Evolutionary conservation across 345 rosid genomes (phyloP), one percentile per base, ranked within the genome.

Genomic region (Toxicodendron radicans): DNA sequence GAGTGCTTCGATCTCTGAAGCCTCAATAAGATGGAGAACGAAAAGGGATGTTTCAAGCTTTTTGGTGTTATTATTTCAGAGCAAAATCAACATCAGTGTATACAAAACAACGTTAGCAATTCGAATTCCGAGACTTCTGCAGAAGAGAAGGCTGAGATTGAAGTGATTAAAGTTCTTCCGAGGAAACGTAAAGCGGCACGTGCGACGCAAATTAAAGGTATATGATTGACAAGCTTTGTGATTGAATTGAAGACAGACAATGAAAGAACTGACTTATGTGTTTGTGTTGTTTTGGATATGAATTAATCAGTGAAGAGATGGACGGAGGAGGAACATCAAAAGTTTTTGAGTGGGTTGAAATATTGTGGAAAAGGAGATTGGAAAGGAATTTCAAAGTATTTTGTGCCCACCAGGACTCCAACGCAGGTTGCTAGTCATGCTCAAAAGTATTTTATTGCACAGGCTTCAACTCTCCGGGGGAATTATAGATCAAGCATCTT

Each of bases 41-140:
- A 53, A 2, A 80, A 68, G n/a, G 79, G 66, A 2, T 72, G 68
- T 8, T 18, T 91, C 8, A 91, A 83, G 72, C 76, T 91, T 18
- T 91, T 91, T 70, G 95, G 95, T 14, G 91, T 86, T 46, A 75
- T 74, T 21, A 84, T 91, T 65, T n/a, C 69, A 11, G 68, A 79
- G 12, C 76, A 78, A 45, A n/a, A 3, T 24, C 75, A 77, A 32
- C 20, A 18, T 18, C 12, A 17, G 10, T 33, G 78, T 57, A 43
- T 84, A 66, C 81, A 72, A 46, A 87, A 65, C 75, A 82, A 87
- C 70, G 59, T 48, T 65, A 33, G 23, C 53, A 49, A 73, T 60
- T 69, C 66, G n/a, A 64, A 73, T 66, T 41, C 74, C 16, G 65
- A 32, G n/a, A 43, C 71, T 5, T 17, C 24, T 49, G 4, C 53